Conservation (phyloP, 2,329 filamentous ascomycete genomes). For the Diatrype stigma region DNA sequence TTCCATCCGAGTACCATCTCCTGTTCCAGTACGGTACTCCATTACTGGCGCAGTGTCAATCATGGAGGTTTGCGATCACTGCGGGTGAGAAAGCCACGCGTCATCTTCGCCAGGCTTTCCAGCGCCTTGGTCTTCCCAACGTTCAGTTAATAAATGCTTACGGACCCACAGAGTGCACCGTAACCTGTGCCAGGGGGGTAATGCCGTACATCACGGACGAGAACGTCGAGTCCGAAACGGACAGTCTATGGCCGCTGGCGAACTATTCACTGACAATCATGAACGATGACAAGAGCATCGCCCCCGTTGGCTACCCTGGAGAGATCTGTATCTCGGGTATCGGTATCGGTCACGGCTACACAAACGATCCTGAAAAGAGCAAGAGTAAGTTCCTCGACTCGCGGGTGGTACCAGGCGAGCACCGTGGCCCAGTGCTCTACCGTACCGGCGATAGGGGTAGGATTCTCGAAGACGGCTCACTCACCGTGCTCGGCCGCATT, state of each 20-base stretch:
- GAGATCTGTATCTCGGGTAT: conserved; percentile 36
- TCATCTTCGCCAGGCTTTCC: conserved; percentile 3
- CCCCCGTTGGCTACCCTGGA: conserved; percentile 35
- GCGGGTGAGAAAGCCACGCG: neutral
- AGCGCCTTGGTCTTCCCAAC: neutral
- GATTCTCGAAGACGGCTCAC: conserved; percentile 25
- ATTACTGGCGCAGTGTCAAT: neutral
- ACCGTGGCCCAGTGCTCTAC: conserved; percentile 19
- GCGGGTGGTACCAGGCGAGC: no score
- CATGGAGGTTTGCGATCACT: neutral
- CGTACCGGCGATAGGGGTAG: conserved; percentile 34
- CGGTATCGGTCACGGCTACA: conserved; percentile 21
- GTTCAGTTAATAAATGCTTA: conserved; percentile 21
- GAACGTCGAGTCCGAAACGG: conserved; percentile 2
- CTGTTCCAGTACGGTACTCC: neutral
- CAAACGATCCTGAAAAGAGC: no score
- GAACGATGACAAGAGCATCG: conserved; percentile 27
- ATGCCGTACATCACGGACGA: conserved; percentile 1
- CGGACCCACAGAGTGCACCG: conserved; percentile 22
- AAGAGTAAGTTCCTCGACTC: no score
- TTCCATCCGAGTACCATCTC: neutral
- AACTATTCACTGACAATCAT: conserved; percentile 36
- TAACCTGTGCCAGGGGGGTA: conserved; percentile 6
- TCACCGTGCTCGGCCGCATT: conserved; percentile 31
- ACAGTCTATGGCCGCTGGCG: conserved; percentile 23